phyloP scores from a whole-genome alignment of 345 rosid genomes.

The Linum lewisii region DNA sequence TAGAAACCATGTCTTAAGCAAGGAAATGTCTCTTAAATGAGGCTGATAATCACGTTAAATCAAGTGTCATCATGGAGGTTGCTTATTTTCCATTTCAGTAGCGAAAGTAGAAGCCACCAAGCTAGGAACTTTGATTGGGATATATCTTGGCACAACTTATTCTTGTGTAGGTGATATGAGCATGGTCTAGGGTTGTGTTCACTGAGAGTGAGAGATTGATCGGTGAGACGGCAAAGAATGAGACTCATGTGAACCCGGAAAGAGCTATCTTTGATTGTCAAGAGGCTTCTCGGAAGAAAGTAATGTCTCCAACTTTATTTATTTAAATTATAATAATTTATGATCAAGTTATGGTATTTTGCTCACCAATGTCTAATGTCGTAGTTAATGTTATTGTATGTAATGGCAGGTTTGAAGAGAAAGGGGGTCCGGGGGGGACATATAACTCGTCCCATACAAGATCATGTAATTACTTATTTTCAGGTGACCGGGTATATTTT shows the following conservation, averaged over 20 bases:
- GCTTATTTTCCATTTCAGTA: slow-evolving; percentile 45
- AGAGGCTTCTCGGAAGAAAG: slow-evolving; percentile 95
- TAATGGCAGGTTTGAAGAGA: slow-evolving; percentile 61
- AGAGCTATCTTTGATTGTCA: slow-evolving; percentile 92
- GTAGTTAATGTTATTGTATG: no score
- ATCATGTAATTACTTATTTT: slow-evolving; percentile 90
- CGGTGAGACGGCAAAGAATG: slow-evolving; percentile 97
- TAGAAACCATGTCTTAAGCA: no score
- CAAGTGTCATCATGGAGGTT: no score
- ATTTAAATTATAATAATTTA: background rate
- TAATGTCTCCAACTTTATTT: slow-evolving; percentile 18
- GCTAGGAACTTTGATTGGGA: slow-evolving; percentile 91
- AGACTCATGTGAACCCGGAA: slow-evolving; percentile 78
- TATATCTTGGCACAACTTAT: slow-evolving; percentile 91
- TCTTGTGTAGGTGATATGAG: slow-evolving; percentile 97
- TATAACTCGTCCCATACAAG: slow-evolving; percentile 85
- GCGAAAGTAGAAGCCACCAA: slow-evolving; percentile 64
- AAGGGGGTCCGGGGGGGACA: slow-evolving; percentile 87
- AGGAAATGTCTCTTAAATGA: no score
- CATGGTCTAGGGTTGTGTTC: slow-evolving; percentile 97
- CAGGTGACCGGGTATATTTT: no score
- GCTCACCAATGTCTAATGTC: background rate
- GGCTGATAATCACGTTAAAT: no score
- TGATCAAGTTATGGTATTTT: background rate
- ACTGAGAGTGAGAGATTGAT: slow-evolving; percentile 89